Evolutionary conservation across 2,329 filamentous ascomycete genomes (phyloP), one percentile per base, ranked within the genome.

Genomic region (Colletotrichum endophyticum): DNA sequence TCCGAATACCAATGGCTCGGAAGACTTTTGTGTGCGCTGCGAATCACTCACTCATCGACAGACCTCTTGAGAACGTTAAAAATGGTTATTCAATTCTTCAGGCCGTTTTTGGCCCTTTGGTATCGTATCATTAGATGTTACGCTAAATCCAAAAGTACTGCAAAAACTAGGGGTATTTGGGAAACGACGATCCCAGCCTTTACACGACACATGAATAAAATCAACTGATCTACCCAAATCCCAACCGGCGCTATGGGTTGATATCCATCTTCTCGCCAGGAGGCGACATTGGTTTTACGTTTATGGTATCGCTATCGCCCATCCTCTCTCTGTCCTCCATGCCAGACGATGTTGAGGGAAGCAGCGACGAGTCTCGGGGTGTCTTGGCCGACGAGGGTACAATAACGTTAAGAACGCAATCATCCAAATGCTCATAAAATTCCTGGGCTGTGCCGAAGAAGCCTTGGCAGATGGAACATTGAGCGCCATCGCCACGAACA

Each of bases 381-480:
- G 72, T 77, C 68, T 75, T 77, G 13, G 76, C 61, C 25, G 64
- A 68, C n/a, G 72, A 49, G 8, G 90, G 89, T 16, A 91, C 89
- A 69, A 92, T 91, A 19, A 91, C 90, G 67, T 90, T 90, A 59
- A 92, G 85, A 39, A 92, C 90, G 71, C 91, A 92, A 79, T 92
- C 91, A 79, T 94, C 96, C 79, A 98, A 88, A 88, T 99, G 96
- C 87, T 99, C 96, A 84, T 99, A 98, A 87, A 98, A 98, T 82
- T 98, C 96, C 85, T 99, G 96, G 4, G 96, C 95, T 77, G 94
- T 96, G 79, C 90, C 90, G 84, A 98, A 99, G 16, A 88, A 86
- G 9, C 92, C 95, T 57, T 92, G 91, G 85, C 96, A 99, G 78
- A 97, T 99, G 5, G 95, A 98, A 85, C 96, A 99, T 84, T 94